Base-by-base conservation (phyloP, 768 basidiomycete genomes). In the Polyporus arcularius region DNA sequence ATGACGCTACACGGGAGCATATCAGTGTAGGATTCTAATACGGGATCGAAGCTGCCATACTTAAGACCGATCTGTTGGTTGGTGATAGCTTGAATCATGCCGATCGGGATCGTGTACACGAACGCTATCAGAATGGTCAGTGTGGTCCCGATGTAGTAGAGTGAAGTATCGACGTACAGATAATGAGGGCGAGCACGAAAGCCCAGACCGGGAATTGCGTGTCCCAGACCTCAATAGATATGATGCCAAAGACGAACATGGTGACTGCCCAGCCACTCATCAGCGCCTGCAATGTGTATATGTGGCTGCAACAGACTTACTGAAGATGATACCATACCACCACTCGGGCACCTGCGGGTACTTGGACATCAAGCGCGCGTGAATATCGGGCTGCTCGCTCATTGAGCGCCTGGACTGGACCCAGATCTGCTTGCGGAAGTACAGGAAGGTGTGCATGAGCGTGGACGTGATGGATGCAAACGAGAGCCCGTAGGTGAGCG, bases 81-180 rank as follows among this genome's bases (percentile, higher is more conserved):
- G 32, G 90, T 92, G 64, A 91, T 84, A 1, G 89, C 89, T 66
- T 90, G 86, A 60, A 92, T 90, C 83, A 90, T 86, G 65, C 88
- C 90, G 56, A 88, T 84, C 11, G 93, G 93, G 50, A 95, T 83
- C 58, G 88, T 80, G 67, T 92, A 93, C 65, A 88, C 68, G 65
- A 77, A 80, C 0, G 84, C 74, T 66, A 42, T 11, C 46, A n/a
- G 21, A 31, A 18, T 21, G 47, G 35, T 35, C 35, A 35, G 35
- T 11, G 6, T 50, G 49, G 11, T 35, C 53, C 35, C 50, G 12
- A 3, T 45, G 45, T 21, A 14, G 9, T 14, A 4, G 26, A 28
- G 9, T 14, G 2, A 28, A 28, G 28, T 9, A 14, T 15, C 26
- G 11, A 51, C 57, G 31, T 30, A 63, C 62, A 69, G 38, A 84